Conservation (phyloP, 129 eudicot species). For the Flaveria ramosissima region DNA sequence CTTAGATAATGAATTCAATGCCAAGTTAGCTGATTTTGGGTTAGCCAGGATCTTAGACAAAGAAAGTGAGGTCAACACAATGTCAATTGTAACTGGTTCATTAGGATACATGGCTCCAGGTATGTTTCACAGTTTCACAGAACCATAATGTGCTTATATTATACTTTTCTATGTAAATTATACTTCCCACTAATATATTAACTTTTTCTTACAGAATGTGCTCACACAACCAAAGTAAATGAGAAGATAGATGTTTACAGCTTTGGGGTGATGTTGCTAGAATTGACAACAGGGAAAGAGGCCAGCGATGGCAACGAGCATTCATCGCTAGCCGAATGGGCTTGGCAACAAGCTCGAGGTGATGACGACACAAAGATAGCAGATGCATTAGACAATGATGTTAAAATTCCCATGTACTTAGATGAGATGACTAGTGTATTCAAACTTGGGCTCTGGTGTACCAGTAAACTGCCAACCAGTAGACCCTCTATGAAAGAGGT, state of each 20-base stretch:
- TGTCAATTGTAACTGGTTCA: slow-evolving; percentile 77
- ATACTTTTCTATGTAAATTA: background rate
- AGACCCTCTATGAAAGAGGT: slow-evolving; percentile 88
- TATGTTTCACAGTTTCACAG: slow-evolving; percentile 23
- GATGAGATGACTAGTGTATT: slow-evolving; percentile 60
- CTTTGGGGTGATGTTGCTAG: slow-evolving; percentile 85
- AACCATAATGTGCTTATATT: background rate
- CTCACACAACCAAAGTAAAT: slow-evolving; percentile 60
- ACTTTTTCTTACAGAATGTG: slow-evolving; percentile 51
- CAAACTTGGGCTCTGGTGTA: slow-evolving; percentile 75
- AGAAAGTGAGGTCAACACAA: slow-evolving; percentile 50
- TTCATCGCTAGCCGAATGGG: slow-evolving; percentile 67
- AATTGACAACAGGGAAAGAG: slow-evolving; percentile 80
- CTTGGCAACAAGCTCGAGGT: slow-evolving; percentile 50
- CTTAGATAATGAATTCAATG: slow-evolving; percentile 73
- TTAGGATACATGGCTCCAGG: slow-evolving; percentile 95
- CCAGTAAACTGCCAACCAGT: slow-evolving; percentile 53
- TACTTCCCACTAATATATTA: background rate
- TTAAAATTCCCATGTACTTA: slow-evolving; percentile 45
- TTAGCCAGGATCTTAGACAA: slow-evolving; percentile 65
- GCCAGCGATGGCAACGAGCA: slow-evolving; percentile 61
- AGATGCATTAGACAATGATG: slow-evolving; percentile 55
- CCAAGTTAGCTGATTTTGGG: slow-evolving; percentile 95
- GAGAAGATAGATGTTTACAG: slow-evolving; percentile 87
- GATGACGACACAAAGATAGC: slow-evolving; percentile 36